Percentiles rank a stretch among this genome's conserved stretches.
phyloP scores from a whole-genome alignment of 2,329 filamentous ascomycete species.

The Huntiella omanensis region DNA sequence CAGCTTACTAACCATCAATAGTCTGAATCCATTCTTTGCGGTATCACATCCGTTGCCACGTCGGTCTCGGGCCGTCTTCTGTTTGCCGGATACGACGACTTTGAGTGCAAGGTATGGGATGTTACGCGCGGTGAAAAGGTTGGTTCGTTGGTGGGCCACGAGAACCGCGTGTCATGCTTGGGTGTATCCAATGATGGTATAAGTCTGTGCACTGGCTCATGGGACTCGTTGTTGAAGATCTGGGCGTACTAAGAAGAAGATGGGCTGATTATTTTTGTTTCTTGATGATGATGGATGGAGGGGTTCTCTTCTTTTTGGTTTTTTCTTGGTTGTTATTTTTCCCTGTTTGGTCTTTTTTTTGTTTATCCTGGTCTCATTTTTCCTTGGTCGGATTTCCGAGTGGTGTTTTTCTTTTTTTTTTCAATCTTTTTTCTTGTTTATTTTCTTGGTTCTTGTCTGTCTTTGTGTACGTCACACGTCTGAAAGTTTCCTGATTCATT shows the following conservation, averaged over 20 bases:
- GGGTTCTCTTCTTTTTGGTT: neutral
- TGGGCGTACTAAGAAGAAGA: conserved; percentile 50
- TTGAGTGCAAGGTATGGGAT: conserved; percentile 99
- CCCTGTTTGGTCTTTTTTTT: neutral
- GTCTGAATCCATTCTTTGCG: conserved; percentile 94
- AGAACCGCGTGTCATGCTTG: conserved; percentile 96
- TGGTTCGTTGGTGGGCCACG: conserved; percentile 87
- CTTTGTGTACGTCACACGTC: no score
- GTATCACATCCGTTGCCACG: conserved; percentile 94
- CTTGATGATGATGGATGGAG: neutral
- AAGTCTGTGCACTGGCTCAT: conserved; percentile 97
- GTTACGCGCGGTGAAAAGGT: conserved; percentile 92
- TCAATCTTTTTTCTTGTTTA: neutral
- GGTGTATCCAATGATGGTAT: conserved; percentile 98
- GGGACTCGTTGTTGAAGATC: conserved; percentile 91
- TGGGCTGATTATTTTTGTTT: neutral
- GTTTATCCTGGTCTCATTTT: neutral
- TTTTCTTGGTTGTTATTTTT: neutral
- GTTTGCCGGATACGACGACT: conserved; percentile 96
- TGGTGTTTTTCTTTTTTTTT: neutral
- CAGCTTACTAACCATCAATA: conserved; percentile 20
- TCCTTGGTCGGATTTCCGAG: neutral
- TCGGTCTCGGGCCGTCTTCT: conserved; percentile 89
- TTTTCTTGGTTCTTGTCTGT: neutral
- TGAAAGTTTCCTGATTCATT: no score